Evolutionary conservation across 345 rosid species (phyloP).

Genomic region (Triadica sebifera): DNA sequence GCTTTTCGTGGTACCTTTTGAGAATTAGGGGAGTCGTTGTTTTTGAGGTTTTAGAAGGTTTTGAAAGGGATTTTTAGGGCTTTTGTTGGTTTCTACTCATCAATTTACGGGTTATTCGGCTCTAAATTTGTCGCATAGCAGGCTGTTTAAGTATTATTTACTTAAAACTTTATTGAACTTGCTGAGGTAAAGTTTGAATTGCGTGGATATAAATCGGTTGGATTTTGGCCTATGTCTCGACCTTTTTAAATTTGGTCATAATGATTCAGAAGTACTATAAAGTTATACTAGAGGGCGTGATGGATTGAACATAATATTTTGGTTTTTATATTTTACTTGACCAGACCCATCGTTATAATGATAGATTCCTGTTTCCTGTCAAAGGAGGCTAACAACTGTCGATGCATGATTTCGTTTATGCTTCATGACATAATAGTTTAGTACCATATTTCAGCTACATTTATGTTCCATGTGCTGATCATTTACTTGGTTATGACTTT

Average conservation of each 20-base stretch:
- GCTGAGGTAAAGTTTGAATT: background rate
- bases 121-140: background rate
- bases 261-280: background rate
- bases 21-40: background rate
- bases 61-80: background rate
- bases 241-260: background rate
- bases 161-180: too few relatives aligned
- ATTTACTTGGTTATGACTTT: background rate
- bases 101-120: background rate
- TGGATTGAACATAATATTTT: background rate
- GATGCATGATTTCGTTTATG: background rate
- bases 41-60: slow-evolving; percentile 2
- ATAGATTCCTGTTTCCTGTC: background rate
- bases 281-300: background rate
- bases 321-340: background rate
- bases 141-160: background rate
- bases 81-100: background rate
- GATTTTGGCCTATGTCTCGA: background rate
- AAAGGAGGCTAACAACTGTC: background rate
- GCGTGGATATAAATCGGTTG: too few relatives aligned
- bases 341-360: background rate
- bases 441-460: background rate
- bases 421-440: background rate
- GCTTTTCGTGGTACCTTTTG: background rate
- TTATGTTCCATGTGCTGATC: background rate